Conservation (phyloP, 139 green algal genomes). For the Chlamydomonas sp. region DNA sequence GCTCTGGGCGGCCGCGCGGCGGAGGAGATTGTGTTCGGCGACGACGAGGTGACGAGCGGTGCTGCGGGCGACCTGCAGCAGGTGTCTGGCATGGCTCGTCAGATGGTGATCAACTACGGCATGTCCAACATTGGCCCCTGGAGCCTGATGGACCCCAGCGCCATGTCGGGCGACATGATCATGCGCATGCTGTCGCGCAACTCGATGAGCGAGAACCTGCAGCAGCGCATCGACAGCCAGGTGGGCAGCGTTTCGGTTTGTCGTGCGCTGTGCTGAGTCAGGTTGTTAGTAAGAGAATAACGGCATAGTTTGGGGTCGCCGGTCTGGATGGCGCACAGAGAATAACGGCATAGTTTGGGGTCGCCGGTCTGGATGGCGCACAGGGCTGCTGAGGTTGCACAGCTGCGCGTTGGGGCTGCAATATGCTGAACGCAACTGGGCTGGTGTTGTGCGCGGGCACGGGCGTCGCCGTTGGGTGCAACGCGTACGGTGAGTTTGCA, state of each 20-base stretch:
- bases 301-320: too few relatives aligned
- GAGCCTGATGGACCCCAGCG: slow-evolving; percentile 89
- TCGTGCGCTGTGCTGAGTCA: slow-evolving; percentile 51
- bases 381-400: slow-evolving; percentile 56
- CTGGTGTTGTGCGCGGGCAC: too few relatives aligned
- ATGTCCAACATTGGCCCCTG: slow-evolving; percentile 98
- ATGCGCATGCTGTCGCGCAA: slow-evolving; percentile 99
- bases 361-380: too few relatives aligned
- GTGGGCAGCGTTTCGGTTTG: slow-evolving; percentile 71
- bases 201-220: slow-evolving; percentile 95
- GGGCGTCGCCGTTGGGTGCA: too few relatives aligned
- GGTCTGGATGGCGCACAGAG: too few relatives aligned
- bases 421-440: not conserved
- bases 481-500: too few relatives aligned
- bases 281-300: too few relatives aligned
- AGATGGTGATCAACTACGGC: slow-evolving; percentile 99
- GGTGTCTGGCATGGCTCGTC: slow-evolving; percentile 88
- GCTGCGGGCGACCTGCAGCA: slow-evolving; percentile 71
- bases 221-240: slow-evolving; percentile 89
- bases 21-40: slow-evolving; percentile 98
- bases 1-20: slow-evolving; percentile 95
- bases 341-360: too few relatives aligned
- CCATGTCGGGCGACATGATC: slow-evolving; percentile 91
- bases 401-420: slow-evolving; percentile 53
- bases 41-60: slow-evolving; percentile 95